phyloP scores from a whole-genome alignment of 2,329 filamentous ascomycete genomes.

The Pseudocercospora fuligena region DNA sequence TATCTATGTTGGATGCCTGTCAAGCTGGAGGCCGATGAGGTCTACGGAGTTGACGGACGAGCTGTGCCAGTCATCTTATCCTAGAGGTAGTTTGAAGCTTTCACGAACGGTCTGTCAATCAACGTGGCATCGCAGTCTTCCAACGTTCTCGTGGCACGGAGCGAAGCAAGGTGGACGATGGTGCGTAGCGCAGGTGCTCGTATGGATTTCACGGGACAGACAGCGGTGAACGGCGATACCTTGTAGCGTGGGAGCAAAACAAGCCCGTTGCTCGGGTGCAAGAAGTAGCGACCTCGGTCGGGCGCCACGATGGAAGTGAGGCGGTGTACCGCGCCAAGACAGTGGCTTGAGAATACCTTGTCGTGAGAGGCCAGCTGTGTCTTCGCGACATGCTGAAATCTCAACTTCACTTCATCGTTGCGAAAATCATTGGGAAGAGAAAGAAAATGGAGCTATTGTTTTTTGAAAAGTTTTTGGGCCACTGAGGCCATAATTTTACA shows the following conservation, averaged over 20 bases:
- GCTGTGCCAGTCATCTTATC: not conserved
- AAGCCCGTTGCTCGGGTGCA: not conserved
- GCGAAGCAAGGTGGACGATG: constrained; percentile 5
- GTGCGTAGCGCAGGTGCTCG: constrained; percentile 6
- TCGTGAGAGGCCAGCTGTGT: not conserved
- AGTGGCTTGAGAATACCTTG: not conserved
- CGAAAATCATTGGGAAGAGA: not conserved
- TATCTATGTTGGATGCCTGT: constrained; percentile 12
- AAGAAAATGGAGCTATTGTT: not conserved
- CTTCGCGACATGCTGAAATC: not conserved
- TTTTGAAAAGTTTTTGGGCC: not conserved
- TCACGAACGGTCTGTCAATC: not conserved
- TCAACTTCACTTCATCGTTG: not conserved
- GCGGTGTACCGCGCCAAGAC: not conserved
- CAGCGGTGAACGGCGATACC: constrained; percentile 9
- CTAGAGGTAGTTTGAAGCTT: not conserved
- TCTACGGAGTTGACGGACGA: not conserved
- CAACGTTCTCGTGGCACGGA: not conserved
- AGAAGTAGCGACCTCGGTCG: not conserved
- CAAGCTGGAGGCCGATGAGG: constrained; percentile 3
- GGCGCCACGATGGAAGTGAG: not conserved
- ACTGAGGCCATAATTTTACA: not conserved
- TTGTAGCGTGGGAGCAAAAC: not conserved
- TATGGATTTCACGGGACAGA: not conserved
- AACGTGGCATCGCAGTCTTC: not conserved